These are phyloP conservation scores for Cryptosporidium bovis DNA, from an alignment of 169 alveolate species.

Conservation along the genomic window DNA sequence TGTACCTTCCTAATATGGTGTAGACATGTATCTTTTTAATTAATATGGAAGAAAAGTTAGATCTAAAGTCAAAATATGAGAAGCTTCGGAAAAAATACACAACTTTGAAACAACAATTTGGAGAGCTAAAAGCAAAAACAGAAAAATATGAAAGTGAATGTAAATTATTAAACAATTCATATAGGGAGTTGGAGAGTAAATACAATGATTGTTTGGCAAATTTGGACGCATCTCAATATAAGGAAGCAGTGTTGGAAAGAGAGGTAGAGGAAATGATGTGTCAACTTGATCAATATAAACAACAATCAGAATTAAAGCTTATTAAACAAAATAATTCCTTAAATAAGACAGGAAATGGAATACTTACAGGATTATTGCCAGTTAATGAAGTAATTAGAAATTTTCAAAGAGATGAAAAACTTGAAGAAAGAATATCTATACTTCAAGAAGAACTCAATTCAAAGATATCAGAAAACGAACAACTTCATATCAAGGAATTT, in stretches of 20 bases:
- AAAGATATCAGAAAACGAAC: conserved; percentile 76
- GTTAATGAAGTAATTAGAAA: conserved; percentile 26
- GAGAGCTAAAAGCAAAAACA: conserved; percentile 7
- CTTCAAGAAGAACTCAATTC: conserved; percentile 76
- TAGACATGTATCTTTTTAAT: too few species aligned
- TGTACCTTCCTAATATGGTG: too few species aligned
- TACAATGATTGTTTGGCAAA: conserved; percentile 14
- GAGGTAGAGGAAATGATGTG: conserved; percentile 50
- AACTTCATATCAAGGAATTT: conserved; percentile 74
- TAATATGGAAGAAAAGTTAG: conserved; percentile 56
- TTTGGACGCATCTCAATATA: conserved; percentile 56
- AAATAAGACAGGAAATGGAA: conserved; percentile 19
- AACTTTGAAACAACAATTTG: conserved; percentile 37
- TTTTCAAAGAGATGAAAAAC: conserved; percentile 44
- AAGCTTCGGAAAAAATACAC: conserved; percentile 39
- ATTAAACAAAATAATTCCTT: neutral
- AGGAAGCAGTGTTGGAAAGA: conserved; percentile 35
- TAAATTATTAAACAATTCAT: neutral
- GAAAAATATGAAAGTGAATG: conserved; percentile 17
- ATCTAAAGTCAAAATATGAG: conserved; percentile 62
- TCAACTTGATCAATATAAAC: conserved; percentile 45
- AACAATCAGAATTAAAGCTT: neutral
- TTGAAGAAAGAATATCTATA: conserved; percentile 40
- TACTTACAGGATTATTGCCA: conserved; percentile 56
- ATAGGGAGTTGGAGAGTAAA: conserved; percentile 14